phyloP scores from a whole-genome alignment of 2,329 filamentous ascomycete genomes.

The Fusarium austroafricanum region DNA sequence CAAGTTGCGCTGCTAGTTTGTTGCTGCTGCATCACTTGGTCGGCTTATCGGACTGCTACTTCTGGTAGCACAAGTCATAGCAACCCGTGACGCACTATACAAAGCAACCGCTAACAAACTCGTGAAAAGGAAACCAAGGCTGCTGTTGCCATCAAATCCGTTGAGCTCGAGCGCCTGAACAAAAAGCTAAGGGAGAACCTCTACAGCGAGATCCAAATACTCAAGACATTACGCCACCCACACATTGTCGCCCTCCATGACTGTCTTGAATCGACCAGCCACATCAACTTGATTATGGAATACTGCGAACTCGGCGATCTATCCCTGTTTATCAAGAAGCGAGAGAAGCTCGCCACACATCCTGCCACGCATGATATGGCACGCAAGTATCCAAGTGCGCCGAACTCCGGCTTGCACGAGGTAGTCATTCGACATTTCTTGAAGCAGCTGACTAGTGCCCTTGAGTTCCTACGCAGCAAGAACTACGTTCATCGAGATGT shows the following conservation, averaged over 20 bases:
- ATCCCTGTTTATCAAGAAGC: constrained; percentile 95
- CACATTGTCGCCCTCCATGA: constrained; percentile 97
- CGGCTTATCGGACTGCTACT: constrained; percentile 7
- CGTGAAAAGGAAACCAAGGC: constrained; percentile 75
- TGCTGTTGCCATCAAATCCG: constrained; percentile 95
- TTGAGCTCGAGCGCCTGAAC: constrained; percentile 89
- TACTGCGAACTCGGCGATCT: constrained; percentile 96
- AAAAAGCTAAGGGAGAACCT: constrained; percentile 97
- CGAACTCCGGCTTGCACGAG: constrained; percentile 89
- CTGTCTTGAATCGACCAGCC: constrained; percentile 85
- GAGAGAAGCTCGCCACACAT: constrained; percentile 82
- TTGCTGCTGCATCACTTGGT: constrained; percentile 5
- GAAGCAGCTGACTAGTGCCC: constrained; percentile 91
- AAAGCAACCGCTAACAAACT: constrained; percentile 14
- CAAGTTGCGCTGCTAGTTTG: constrained; percentile 18
- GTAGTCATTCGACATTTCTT: constrained; percentile 97
- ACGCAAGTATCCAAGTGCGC: constrained; percentile 87
- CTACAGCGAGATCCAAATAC: constrained; percentile 93
- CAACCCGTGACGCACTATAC: background rate
- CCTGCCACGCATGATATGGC: constrained; percentile 90
- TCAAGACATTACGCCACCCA: constrained; percentile 92
- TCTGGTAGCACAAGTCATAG: constrained; percentile 8
- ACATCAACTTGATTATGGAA: constrained; percentile 98
- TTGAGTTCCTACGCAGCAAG: constrained; percentile 85
- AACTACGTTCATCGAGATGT: constrained; percentile 97